Percentiles rank a stretch among this genome's conserved stretches.
Evolutionary conservation across 192 early-diverging fungal species (phyloP).

Genomic region (Rhizophagus prolifer): DNA sequence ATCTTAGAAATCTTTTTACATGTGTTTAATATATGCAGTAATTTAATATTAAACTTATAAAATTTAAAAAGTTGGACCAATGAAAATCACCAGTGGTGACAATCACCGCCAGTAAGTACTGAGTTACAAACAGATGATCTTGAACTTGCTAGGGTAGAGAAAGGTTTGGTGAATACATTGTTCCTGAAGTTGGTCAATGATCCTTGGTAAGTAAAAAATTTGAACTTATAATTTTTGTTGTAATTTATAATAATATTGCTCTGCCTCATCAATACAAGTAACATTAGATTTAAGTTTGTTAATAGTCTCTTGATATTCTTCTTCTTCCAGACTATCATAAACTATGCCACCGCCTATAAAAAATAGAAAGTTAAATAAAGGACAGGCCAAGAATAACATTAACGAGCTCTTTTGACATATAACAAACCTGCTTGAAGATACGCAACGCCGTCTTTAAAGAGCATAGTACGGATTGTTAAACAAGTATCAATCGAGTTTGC

Average conservation of each 20-base stretch:
- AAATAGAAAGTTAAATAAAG: not conserved
- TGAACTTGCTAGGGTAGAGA: no score
- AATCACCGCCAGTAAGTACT: no score
- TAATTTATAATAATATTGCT: constrained; percentile 70
- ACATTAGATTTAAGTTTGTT: constrained; percentile 93
- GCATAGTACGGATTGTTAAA: constrained; percentile 98
- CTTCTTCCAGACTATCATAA: constrained; percentile 29
- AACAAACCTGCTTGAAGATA: constrained; percentile 83
- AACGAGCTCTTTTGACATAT: not conserved
- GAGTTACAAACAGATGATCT: no score
- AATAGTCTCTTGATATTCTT: constrained; percentile 95
- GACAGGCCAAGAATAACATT: not conserved
- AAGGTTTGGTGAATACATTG: no score
- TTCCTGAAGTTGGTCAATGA: no score
- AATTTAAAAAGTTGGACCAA: no score
- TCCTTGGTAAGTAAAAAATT: no score
- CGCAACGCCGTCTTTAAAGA: constrained; percentile 93
- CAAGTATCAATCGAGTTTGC: constrained; percentile 93
- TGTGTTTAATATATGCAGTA: no score
- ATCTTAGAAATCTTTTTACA: no score
- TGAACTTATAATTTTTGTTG: constrained; percentile 39
- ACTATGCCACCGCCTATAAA: not conserved
- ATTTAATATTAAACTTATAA: no score
- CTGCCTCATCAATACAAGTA: constrained; percentile 82
- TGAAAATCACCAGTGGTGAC: no score